phyloP scores from a whole-genome alignment of 208 protist species.

The Zelonia costaricensis region DNA sequence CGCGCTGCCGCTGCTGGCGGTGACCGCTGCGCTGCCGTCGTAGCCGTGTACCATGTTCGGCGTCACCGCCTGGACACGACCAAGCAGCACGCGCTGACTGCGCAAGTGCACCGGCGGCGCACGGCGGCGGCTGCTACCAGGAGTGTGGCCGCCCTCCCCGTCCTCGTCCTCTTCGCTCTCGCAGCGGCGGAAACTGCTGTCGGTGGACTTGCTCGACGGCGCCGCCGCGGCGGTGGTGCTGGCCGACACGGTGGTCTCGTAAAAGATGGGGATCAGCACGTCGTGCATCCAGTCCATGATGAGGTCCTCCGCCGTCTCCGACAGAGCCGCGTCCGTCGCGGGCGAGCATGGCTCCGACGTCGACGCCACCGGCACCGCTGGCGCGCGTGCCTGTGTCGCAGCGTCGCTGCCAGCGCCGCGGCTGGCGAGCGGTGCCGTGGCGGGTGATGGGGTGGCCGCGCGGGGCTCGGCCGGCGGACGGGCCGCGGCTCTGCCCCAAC shows the following conservation, averaged over 20 bases:
- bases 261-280: slow-evolving; percentile 32
- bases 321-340: background rate
- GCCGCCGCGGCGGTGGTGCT: background rate
- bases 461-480: background rate
- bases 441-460: no score
- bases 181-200: no score
- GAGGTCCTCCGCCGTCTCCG: slow-evolving; percentile 5
- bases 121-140: background rate
- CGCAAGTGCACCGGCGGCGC: slow-evolving; percentile 17
- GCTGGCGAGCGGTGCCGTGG: background rate
- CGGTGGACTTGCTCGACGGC: background rate
- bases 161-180: background rate
- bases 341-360: background rate
- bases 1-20: background rate
- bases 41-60: slow-evolving; percentile 18
- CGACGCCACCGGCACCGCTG: no score
- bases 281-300: slow-evolving; percentile 39
- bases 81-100: slow-evolving; percentile 28
- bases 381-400: background rate
- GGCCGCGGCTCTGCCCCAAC: slow-evolving; percentile 7
- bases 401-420: background rate
- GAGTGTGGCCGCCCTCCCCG: background rate
- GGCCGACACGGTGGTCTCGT: slow-evolving; percentile 31
- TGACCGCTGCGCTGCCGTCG: background rate
- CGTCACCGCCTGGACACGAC: slow-evolving; percentile 30